phyloP scores from a whole-genome alignment of 768 basidiomycete species.

The Imleria badia region DNA sequence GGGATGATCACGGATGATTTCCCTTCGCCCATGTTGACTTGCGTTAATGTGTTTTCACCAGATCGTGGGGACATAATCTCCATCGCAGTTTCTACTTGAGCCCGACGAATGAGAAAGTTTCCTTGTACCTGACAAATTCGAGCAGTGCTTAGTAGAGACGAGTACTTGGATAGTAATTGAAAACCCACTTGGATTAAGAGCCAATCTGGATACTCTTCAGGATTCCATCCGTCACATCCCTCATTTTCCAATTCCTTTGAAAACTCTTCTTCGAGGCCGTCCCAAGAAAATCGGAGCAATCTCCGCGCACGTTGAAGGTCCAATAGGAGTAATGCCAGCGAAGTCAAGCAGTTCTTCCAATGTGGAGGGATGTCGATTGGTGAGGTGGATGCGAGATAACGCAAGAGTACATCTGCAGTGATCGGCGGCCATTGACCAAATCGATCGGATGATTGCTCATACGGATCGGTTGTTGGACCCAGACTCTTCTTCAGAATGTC shows the following conservation, averaged over 20 bases:
- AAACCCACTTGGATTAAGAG: slow-evolving; percentile 39
- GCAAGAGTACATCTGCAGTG: neutral
- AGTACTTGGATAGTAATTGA: too few species aligned
- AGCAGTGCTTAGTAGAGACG: neutral
- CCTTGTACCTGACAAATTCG: slow-evolving; percentile 38
- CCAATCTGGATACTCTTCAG: slow-evolving; percentile 36
- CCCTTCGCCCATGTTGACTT: slow-evolving; percentile 11
- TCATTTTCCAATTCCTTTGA: neutral
- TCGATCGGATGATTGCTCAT: neutral
- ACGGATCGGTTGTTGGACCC: slow-evolving; percentile 5
- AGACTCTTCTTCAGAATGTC: neutral
- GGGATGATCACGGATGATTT: too few species aligned
- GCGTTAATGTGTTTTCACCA: slow-evolving; percentile 36
- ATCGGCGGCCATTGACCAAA: slow-evolving; percentile 33
- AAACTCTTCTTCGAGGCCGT: neutral
- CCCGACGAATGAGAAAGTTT: too few species aligned
- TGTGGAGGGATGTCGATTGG: neutral
- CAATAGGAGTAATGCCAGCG: slow-evolving; percentile 28
- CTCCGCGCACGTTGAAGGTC: neutral
- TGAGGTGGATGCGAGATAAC: neutral
- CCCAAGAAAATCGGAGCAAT: neutral
- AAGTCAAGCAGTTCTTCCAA: slow-evolving; percentile 32
- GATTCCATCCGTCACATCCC: slow-evolving; percentile 11
- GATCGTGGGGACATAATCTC: slow-evolving; percentile 44
- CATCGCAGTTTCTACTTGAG: slow-evolving; percentile 28